A percentile compares a stretch with the other conserved stretches of the same genome.
These are phyloP conservation scores for Teunomyces cretensis DNA, from an alignment of 805 yeast genomes.

Conservation along the genomic window DNA sequence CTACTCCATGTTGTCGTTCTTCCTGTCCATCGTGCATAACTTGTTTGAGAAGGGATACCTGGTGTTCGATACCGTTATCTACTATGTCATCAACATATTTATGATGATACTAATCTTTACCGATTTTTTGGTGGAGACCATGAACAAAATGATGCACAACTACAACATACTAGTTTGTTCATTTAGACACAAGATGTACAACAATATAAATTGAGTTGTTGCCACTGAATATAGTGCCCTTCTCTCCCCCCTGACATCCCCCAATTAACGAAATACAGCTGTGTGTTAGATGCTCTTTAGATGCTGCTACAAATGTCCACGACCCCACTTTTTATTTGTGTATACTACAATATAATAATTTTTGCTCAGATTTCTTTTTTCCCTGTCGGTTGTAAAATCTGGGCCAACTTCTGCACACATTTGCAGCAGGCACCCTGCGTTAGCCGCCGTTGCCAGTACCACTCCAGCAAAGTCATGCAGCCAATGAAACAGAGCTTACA, in stretches of 20 bases:
- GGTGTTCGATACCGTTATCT: conserved; percentile 12
- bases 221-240: not conserved
- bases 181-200: conserved; percentile 17
- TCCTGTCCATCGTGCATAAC: conserved; percentile 4
- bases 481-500: too few species aligned
- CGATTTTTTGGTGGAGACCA: conserved; percentile 9
- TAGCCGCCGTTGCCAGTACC: too few species aligned
- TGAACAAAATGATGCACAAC: conserved; percentile 11
- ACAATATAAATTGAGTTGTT: conserved; percentile 13
- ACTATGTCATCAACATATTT: conserved; percentile 12
- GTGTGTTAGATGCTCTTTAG: too few species aligned
- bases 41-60: conserved; percentile 8
- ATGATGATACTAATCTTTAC: conserved; percentile 12
- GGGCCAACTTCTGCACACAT: too few species aligned
- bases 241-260: not conserved
- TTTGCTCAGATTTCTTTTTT: too few species aligned
- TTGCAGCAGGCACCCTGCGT: too few species aligned
- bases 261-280: too few species aligned
- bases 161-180: conserved; percentile 14
- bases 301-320: too few species aligned
- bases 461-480: too few species aligned
- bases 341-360: too few species aligned
- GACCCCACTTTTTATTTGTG: too few species aligned
- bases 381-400: too few species aligned
- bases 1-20: conserved; percentile 5